Evolutionary conservation across 75 land plant genomes (phyloP).

Genomic region (Pinus albicaulis): DNA sequence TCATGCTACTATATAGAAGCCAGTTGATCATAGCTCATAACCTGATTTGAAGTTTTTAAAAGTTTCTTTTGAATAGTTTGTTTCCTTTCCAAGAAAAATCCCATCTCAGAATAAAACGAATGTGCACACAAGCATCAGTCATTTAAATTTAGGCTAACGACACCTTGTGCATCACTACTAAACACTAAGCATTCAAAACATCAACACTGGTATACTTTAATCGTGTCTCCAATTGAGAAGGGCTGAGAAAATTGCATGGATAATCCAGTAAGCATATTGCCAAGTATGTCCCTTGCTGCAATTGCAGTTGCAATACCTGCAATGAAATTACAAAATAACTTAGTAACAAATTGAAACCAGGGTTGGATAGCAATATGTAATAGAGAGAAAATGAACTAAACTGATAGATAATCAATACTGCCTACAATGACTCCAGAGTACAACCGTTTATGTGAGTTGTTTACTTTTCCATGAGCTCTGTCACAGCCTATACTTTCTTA

Average conservation of each 20-base stretch:
- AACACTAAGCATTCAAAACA: background rate
- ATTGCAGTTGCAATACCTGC: conserved; percentile 96
- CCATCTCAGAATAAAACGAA: background rate
- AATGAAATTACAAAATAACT: conserved; percentile 2
- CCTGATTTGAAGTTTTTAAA: background rate
- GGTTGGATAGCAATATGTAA: background rate
- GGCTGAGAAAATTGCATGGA: conserved; percentile 77
- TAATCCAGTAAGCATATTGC: conserved; percentile 83
- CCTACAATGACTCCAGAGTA: no score
- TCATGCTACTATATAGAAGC: background rate
- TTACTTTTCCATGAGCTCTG: no score
- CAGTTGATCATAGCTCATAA: background rate
- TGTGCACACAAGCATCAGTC: background rate
- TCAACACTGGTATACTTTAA: conserved; percentile 48
- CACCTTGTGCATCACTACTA: background rate
- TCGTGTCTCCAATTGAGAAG: conserved; percentile 83
- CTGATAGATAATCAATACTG: no score
- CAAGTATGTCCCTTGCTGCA: conserved; percentile 91
- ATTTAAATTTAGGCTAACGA: background rate
- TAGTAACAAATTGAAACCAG: background rate
- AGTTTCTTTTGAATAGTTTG: background rate
- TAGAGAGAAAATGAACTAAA: no score
- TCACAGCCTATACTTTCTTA: no score
- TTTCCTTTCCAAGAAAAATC: background rate
- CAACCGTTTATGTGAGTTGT: no score